Conservation (phyloP, 148 eudicot species). For the Amaranthus cruentus region DNA sequence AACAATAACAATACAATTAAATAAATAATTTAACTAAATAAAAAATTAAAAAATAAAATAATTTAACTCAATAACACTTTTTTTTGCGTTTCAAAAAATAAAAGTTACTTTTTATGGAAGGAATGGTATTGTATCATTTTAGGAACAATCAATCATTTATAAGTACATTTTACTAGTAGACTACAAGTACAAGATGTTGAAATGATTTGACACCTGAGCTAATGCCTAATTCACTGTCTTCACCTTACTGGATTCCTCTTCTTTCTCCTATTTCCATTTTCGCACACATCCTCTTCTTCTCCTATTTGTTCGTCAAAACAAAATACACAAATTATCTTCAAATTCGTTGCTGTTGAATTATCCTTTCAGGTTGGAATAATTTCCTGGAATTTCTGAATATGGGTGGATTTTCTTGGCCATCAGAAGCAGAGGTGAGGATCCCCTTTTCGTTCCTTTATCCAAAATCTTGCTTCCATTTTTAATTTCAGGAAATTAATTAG, state of each 20-base stretch:
- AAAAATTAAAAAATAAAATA: no score
- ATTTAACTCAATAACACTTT: no score
- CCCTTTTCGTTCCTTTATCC: neutral
- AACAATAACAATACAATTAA: no score
- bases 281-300: neutral
- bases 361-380: neutral
- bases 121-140: no score
- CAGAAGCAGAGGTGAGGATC: slow-evolving; percentile 50
- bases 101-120: no score
- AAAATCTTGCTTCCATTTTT: neutral
- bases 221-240: slow-evolving; percentile 1
- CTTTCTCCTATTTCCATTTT: slow-evolving; percentile 6
- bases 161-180: no score
- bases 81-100: no score
- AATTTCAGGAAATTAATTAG: neutral
- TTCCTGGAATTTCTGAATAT: slow-evolving; percentile 24
- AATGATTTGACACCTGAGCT: slow-evolving; percentile 13
- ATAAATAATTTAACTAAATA: no score
- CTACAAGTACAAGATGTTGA: no score
- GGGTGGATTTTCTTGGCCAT: slow-evolving; percentile 61
- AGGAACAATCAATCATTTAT: no score
- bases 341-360: neutral
- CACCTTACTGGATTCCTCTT: slow-evolving; percentile 10
- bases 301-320: neutral
- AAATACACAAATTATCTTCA: neutral